Evolutionary conservation across 2,329 filamentous ascomycete species (phyloP), one percentile per base, ranked within the genome.

Genomic region (Phoma sp.): DNA sequence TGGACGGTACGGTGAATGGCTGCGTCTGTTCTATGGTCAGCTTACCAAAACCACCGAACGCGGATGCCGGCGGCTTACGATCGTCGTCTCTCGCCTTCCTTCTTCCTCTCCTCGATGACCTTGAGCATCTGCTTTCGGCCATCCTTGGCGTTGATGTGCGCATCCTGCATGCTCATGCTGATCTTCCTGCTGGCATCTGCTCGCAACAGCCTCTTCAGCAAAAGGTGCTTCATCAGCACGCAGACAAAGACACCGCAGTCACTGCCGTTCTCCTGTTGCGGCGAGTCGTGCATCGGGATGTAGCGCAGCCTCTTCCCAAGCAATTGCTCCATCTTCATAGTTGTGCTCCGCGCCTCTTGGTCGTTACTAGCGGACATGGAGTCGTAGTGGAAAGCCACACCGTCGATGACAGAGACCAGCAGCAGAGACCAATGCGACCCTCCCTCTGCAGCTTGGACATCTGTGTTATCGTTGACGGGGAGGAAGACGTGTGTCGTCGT

Each of bases 211-310:
- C 90, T 82, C 76, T 92, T 93, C 45, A 97, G 81, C 14, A 99
- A 82, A n/a, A 99, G 78, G 76, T 97, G 90, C 43, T 92, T 87
- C 93, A 99, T 99, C 58, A 93, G 83, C 61, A 98, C 84, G 74
- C 95, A 98, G 3, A 99, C 95, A 73, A 93, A 98, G 0, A 99
- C 91, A 14, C 95, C 95, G 66, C 95, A 99, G 75, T 99, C 95
- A 70, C 86, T 93, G 24, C 89, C 87, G 64, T 98, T 98, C 64
- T 93, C 89, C 74, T 99, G 95, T 67, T 96, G 89, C 0, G 95
- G 95, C 8, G 86, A 89, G 70, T 98, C 93, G 0, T 88, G 81
- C 49, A 99, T 82, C 72, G 93, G 87, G 68, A 93, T 84, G 71
- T 96, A 97, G 18, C 87, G 82, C 14, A 96, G 77, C 4, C 81